phyloP scores from a whole-genome alignment of 495 filamentous ascomycete species.

The Pyrenula massariospora region DNA sequence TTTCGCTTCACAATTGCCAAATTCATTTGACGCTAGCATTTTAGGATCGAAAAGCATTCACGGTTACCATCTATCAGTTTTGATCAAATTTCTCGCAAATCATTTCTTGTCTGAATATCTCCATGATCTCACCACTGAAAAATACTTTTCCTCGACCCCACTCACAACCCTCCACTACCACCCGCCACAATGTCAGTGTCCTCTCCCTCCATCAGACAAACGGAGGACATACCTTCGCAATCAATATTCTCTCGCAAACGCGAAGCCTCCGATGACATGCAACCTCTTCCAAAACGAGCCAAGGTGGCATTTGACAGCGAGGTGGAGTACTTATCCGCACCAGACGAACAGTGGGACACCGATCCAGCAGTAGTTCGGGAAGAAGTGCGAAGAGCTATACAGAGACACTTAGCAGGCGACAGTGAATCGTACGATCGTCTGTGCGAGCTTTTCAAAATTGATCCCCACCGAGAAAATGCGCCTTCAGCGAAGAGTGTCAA shows the following conservation, averaged over 20 bases:
- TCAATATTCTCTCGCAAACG: conserved; percentile 9
- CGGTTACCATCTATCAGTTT: too few relatives aligned
- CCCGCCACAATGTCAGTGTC: conserved; percentile 11
- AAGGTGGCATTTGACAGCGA: conserved; percentile 70
- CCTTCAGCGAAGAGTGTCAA: conserved; percentile 46
- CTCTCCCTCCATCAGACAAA: conserved; percentile 1
- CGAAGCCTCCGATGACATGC: conserved; percentile 18
- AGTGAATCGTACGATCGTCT: conserved; percentile 61
- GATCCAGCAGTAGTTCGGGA: conserved; percentile 47
- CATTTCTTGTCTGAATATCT: too few relatives aligned
- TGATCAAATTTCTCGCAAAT: too few relatives aligned
- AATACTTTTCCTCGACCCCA: too few relatives aligned
- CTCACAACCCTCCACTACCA: too few relatives aligned
- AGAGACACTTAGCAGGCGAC: conserved; percentile 52
- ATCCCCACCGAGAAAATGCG: conserved; percentile 29
- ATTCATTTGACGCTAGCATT: too few relatives aligned
- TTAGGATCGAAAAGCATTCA: too few relatives aligned
- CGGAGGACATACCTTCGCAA: neutral
- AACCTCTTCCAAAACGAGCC: conserved; percentile 27
- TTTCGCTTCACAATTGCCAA: too few relatives aligned
- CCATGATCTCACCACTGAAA: too few relatives aligned
- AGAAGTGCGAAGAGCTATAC: conserved; percentile 63
- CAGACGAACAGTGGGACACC: conserved; percentile 42
- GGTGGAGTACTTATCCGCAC: conserved; percentile 46
- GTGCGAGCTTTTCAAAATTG: conserved; percentile 51